Conservation (phyloP, 2,329 filamentous ascomycete genomes). For the Fusarium stilboides region DNA sequence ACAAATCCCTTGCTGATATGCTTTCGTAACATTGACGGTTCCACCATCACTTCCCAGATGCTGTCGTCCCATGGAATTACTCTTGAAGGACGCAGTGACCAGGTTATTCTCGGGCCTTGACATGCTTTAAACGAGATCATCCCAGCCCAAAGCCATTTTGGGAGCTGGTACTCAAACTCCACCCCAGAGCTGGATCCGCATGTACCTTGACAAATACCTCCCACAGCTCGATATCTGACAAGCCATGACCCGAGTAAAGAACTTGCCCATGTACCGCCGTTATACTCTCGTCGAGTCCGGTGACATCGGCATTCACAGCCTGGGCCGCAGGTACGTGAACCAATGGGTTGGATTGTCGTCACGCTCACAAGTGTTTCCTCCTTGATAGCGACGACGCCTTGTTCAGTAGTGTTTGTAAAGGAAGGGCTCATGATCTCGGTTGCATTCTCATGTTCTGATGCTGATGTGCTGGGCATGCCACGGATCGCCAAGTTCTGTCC, state of each 20-base stretch:
- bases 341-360: neutral
- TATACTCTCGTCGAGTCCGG: neutral
- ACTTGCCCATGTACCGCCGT: conserved; percentile 1
- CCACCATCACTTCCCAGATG: accelerated
- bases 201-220: accelerated
- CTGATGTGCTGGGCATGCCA: accelerated
- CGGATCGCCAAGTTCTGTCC: accelerated
- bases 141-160: conserved; percentile 34
- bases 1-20: accelerated
- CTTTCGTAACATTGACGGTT: accelerated
- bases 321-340: neutral
- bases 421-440: accelerated
- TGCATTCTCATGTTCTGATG: accelerated
- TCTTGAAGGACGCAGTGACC: conserved; percentile 20
- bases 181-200: neutral
- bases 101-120: accelerated
- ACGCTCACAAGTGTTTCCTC: neutral
- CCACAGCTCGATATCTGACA: neutral
- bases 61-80: accelerated
- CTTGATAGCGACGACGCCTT: accelerated
- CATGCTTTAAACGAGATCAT: neutral
- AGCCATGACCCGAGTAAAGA: conserved; percentile 20
- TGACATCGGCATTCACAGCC: conserved; percentile 33
- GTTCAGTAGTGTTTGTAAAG: accelerated
- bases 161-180: conserved; percentile 13